Percentiles rank a stretch among this genome's conserved stretches.
Conservation (phyloP, 176 grass and related monocot genomes). For the Phoenix roebelenii region DNA sequence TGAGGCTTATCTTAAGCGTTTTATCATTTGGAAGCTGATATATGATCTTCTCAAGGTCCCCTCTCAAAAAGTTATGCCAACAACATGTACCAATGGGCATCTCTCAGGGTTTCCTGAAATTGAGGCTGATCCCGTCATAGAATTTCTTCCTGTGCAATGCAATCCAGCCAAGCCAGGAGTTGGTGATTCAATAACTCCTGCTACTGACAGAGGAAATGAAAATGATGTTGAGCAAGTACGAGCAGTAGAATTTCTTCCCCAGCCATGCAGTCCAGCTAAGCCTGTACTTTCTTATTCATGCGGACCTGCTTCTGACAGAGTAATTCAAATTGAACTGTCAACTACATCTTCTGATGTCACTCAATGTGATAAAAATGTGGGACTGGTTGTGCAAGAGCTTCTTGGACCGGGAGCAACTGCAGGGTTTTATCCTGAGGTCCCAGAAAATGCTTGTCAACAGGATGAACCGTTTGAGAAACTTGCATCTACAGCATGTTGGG, state of each 20-base stretch:
- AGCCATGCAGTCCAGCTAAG: conserved; percentile 27
- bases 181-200: conserved; percentile 14
- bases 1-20: conserved; percentile 91
- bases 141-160: conserved; percentile 31
- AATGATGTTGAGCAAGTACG: conserved; percentile 35
- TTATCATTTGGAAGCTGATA: conserved; percentile 66
- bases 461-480: neutral
- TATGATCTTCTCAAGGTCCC: conserved; percentile 33
- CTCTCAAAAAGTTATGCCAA: conserved; percentile 23
- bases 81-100: conserved; percentile 19
- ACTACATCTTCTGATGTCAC: conserved; percentile 23
- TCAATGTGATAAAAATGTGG: conserved; percentile 25
- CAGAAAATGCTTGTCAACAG: neutral
- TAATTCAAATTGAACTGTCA: conserved; percentile 12
- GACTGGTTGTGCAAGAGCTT: conserved; percentile 20
- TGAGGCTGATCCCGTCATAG: conserved; percentile 28
- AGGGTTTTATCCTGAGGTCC: neutral
- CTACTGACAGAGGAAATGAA: conserved; percentile 13
- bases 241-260: conserved; percentile 32
- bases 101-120: conserved; percentile 29
- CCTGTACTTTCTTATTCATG: conserved; percentile 11
- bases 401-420: neutral
- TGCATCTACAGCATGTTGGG: neutral
- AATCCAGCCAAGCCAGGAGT: conserved; percentile 25
- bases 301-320: conserved; percentile 19